A percentile compares a stretch with the other conserved stretches of the same genome.
Conservation (phyloP, 495 filamentous ascomycete genomes). For the Neurospora sp. region DNA sequence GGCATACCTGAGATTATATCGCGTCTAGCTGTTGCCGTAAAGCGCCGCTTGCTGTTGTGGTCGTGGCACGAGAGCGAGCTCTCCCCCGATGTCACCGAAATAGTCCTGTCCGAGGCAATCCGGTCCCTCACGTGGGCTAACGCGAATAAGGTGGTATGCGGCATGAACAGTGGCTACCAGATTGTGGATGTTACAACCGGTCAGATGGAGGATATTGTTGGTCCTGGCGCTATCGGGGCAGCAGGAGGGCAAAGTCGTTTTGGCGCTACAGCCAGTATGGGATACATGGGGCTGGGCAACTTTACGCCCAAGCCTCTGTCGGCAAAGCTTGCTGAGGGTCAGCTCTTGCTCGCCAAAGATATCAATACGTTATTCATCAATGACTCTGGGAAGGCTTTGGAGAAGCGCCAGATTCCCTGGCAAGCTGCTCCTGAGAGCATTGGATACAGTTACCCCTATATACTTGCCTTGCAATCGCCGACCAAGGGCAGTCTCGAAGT, state of each 20-base stretch:
- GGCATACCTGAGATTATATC: slow-evolving; percentile 86
- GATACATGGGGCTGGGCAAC: slow-evolving; percentile 87
- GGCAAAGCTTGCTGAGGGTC: slow-evolving; percentile 67
- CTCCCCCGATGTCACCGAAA: slow-evolving; percentile 58
- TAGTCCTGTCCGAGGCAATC: slow-evolving; percentile 67
- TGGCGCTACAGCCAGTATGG: slow-evolving; percentile 63
- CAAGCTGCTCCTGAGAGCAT: slow-evolving; percentile 75
- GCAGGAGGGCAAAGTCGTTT: slow-evolving; percentile 56
- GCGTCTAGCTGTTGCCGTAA: slow-evolving; percentile 80
- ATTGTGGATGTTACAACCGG: slow-evolving; percentile 73
- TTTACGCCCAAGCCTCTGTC: slow-evolving; percentile 85
- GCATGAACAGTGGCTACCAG: slow-evolving; percentile 79
- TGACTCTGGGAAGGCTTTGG: slow-evolving; percentile 66
- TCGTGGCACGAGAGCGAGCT: slow-evolving; percentile 94
- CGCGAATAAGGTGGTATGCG: slow-evolving; percentile 73
- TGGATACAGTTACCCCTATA: slow-evolving; percentile 92
- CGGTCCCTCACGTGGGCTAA: slow-evolving; percentile 84
- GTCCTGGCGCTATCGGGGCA: slow-evolving; percentile 63
- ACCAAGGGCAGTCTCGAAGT: slow-evolving; percentile 83
- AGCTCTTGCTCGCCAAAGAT: slow-evolving; percentile 86
- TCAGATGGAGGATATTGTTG: slow-evolving; percentile 63
- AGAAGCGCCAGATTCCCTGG: slow-evolving; percentile 87
- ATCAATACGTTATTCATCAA: slow-evolving; percentile 92
- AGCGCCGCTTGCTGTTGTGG: slow-evolving; percentile 83
- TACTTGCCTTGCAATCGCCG: slow-evolving; percentile 75